Conservation (phyloP, 106 monocot genomes). For the Dioscorea alata region DNA sequence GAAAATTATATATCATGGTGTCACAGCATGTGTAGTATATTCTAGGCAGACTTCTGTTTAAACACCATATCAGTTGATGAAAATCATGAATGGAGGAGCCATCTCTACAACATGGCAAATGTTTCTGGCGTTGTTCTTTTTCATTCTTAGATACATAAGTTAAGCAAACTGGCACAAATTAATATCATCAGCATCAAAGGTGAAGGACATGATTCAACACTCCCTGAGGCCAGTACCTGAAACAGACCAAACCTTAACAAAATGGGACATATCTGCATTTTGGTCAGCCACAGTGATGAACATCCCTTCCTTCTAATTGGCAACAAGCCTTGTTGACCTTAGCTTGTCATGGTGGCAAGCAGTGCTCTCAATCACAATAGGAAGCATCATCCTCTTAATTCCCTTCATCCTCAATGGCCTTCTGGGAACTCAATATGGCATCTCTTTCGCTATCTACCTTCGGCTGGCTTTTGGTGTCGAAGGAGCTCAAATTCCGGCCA, state of each 20-base stretch:
- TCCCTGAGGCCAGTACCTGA: background rate
- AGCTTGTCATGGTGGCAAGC: conserved; percentile 43
- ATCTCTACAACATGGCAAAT: no score
- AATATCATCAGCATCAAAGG: background rate
- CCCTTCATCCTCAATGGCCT: conserved; percentile 26
- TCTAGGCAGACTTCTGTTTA: no score
- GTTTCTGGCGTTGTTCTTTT: no score
- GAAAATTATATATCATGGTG: no score
- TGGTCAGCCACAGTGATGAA: conserved; percentile 18
- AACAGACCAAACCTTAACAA: background rate
- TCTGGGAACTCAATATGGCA: conserved; percentile 20
- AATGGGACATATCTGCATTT: conserved; percentile 15
- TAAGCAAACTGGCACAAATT: no score
- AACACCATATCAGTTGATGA: no score
- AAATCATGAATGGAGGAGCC: no score
- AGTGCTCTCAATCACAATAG: conserved; percentile 11
- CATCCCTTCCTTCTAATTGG: conserved; percentile 28
- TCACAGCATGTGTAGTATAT: no score
- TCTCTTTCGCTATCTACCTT: conserved; percentile 36
- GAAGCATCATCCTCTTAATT: conserved; percentile 21
- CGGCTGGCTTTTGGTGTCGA: conserved; percentile 32
- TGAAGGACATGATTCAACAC: background rate
- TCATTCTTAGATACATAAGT: no score
- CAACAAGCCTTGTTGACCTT: conserved; percentile 12
- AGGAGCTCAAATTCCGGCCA: conserved; percentile 31